Evolutionary conservation across 2,329 filamentous ascomycete species (phyloP).

Genomic region (Fusarium sp.): DNA sequence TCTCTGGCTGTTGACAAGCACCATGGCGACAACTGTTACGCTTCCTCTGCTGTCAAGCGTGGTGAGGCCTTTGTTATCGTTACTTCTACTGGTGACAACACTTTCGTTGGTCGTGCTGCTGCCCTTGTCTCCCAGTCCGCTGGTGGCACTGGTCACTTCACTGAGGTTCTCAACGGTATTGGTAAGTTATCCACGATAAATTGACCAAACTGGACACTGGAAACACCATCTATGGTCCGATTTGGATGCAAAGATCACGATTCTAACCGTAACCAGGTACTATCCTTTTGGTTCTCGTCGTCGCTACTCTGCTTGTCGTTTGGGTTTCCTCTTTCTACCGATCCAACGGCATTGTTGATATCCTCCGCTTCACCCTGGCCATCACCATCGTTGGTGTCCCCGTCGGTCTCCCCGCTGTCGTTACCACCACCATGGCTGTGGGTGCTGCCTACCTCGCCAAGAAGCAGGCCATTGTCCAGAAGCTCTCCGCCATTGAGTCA

Average conservation of each 20-base stretch:
- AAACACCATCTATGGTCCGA: no score
- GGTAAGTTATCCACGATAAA: slow-evolving; percentile 59
- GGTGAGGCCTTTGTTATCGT: slow-evolving; percentile 87
- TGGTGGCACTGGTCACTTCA: slow-evolving; percentile 85
- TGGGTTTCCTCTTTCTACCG: slow-evolving; percentile 92
- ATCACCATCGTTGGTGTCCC: slow-evolving; percentile 94
- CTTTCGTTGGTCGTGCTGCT: slow-evolving; percentile 89
- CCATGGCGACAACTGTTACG: slow-evolving; percentile 83
- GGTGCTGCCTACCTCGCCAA: slow-evolving; percentile 91
- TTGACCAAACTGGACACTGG: no score
- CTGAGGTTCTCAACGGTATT: slow-evolving; percentile 89
- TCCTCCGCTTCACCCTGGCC: slow-evolving; percentile 86
- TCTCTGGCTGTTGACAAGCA: slow-evolving; percentile 93
- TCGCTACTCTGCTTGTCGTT: slow-evolving; percentile 83
- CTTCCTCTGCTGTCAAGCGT: slow-evolving; percentile 91
- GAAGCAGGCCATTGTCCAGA: slow-evolving; percentile 94
- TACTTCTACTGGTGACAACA: slow-evolving; percentile 88
- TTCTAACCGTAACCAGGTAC: slow-evolving; percentile 59
- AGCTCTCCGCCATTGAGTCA: slow-evolving; percentile 91
- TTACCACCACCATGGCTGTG: slow-evolving; percentile 95
- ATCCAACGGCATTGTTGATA: slow-evolving; percentile 81
- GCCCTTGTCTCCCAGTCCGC: slow-evolving; percentile 85
- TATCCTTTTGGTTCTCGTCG: slow-evolving; percentile 81
- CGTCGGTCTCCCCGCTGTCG: slow-evolving; percentile 92
- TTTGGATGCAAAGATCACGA: no score